A percentile compares a stretch with the other conserved stretches of the same genome.
Conservation (phyloP, 139 green algal genomes). For the Chlorella sp. region DNA sequence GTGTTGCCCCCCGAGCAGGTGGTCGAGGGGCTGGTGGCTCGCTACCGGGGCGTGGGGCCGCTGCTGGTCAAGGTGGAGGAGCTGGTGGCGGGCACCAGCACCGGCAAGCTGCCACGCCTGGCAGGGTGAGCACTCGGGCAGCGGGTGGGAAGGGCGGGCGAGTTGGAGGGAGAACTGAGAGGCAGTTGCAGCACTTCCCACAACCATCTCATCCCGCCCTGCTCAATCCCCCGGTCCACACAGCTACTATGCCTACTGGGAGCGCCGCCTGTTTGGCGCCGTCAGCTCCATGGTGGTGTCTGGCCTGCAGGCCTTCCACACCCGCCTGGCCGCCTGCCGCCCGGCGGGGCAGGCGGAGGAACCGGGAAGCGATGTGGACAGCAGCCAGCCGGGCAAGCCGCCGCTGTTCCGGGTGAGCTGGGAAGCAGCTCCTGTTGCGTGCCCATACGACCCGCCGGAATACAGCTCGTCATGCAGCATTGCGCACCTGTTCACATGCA, state of each 20-base stretch:
- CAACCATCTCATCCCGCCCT: neutral
- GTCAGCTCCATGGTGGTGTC: constrained; percentile 55
- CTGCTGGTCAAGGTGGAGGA: constrained; percentile 90
- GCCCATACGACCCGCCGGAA: too few species aligned
- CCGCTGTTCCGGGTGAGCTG: neutral
- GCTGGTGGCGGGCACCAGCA: constrained; percentile 85
- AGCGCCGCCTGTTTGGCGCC: constrained; percentile 84
- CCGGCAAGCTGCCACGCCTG: constrained; percentile 77
- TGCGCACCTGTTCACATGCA: too few species aligned
- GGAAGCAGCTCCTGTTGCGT: too few species aligned
- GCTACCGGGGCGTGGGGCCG: constrained; percentile 81
- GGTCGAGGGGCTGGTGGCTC: constrained; percentile 79
- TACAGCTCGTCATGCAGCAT: too few species aligned
- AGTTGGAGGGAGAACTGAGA: neutral
- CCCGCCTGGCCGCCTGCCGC: constrained; percentile 13
- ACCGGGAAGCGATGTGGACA: neutral
- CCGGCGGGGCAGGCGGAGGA: neutral
- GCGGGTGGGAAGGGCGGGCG: too few species aligned
- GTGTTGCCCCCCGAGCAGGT: too few species aligned
- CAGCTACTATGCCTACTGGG: constrained; percentile 90
- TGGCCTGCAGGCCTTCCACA: constrained; percentile 11
- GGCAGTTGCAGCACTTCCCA: neutral
- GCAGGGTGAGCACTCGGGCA: neutral
- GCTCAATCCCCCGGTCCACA: too few species aligned
- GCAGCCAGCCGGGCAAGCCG: neutral